Evolutionary conservation across 257 asterid species (phyloP).

Genomic region (Mentha longifolia): DNA sequence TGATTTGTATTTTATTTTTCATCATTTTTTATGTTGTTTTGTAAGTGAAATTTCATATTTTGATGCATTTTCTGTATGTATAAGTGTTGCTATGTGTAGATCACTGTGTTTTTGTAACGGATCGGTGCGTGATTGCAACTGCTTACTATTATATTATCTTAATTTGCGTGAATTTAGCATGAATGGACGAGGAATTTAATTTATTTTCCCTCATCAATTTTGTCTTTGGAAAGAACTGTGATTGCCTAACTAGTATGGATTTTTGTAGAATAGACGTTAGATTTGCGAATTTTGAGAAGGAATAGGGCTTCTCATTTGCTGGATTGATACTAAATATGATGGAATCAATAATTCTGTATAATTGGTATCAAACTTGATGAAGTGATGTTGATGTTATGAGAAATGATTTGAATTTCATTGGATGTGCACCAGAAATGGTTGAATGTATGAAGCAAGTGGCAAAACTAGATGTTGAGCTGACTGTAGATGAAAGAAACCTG

Average conservation of each 20-base stretch:
- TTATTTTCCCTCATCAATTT: too few species aligned
- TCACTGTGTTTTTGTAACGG: conserved; percentile 5
- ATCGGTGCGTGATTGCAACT: not conserved
- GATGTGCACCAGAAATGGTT: conserved; percentile 70
- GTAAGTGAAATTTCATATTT: not conserved
- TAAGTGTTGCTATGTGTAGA: conserved; percentile 23
- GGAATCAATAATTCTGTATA: too few species aligned
- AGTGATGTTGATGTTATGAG: not conserved
- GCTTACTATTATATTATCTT: not conserved
- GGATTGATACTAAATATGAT: too few species aligned
- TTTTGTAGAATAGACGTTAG: too few species aligned
- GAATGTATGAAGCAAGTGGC: conserved; percentile 87
- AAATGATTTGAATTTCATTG: not conserved
- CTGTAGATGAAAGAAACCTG: conserved; percentile 90
- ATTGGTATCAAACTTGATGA: not conserved
- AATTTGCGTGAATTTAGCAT: not conserved
- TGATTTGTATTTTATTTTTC: conserved; percentile 11
- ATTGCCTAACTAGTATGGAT: too few species aligned
- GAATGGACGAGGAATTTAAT: not conserved
- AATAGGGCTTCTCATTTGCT: too few species aligned
- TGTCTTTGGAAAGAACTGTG: too few species aligned
- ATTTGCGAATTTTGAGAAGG: too few species aligned
- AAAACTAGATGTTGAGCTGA: conserved; percentile 76
- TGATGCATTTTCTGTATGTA: too few species aligned
- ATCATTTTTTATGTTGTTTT: not conserved